Evolutionary conservation across 2,329 filamentous ascomycete genomes (phyloP), one percentile per base, ranked within the genome.

Genomic region (Xylariaceae sp.): DNA sequence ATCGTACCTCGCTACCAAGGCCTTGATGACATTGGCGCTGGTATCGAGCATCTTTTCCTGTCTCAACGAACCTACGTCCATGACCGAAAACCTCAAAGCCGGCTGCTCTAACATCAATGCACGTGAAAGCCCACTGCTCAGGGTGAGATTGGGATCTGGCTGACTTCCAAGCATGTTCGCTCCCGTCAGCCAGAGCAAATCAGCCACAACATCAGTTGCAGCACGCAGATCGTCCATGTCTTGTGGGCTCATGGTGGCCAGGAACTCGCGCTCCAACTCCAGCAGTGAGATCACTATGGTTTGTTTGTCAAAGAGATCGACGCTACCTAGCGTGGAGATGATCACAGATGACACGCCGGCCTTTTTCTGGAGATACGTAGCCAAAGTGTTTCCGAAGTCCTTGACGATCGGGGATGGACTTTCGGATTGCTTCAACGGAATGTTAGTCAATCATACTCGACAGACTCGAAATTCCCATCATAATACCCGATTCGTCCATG

Each of bases 91-190:
- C 2, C 50, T 34, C 2, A 54, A 19, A 1, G 55, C 7, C 1
- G 61, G 61, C 29, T 63, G 61, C 34, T 63, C 61, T 2, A 63
- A 27, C 59, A 57, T 62, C 1, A 63, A 26, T 2, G 59, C 57
- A 3, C 61, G 61, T 1, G 59, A 60, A 1, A 61, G 44, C 1
- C 61, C 61, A 11, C 12, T 45, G 2, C 54, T 43, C 1, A 64
- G 55, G 0, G 60, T 57, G 2, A 62, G 27, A 30, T 55, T 41
- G 0, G 60, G 59, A n/a, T 58, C 41, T 1, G 56, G 50, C 26
- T 19, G 41, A 2, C 27, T 11, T 7, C 46, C 51, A 29, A 61
- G 29, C 48, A 60, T 58, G n/a, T 50, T 34, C 4, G 57, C 57
- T 0, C 60, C 55, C 0, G 59, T 60, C 2, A 62, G 0, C 60